These are phyloP conservation scores for Hypholoma sublateritium DNA, from an alignment of 768 basidiomycete species.

Conservation along the genomic window DNA sequence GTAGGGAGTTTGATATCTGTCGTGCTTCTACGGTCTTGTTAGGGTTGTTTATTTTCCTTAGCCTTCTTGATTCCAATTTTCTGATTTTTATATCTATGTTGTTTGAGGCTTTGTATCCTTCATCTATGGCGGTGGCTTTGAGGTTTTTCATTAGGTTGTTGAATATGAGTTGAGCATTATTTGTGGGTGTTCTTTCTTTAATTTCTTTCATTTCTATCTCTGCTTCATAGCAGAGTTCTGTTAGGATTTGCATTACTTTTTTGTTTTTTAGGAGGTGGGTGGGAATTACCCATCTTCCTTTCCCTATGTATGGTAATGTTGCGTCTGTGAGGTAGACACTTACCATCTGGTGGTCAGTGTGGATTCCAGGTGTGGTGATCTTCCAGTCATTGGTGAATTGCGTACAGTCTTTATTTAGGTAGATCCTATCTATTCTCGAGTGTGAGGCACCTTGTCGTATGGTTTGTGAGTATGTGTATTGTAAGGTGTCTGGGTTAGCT, in stretches of 20 bases:
- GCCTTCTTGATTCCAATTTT: not conserved
- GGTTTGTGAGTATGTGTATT: slow-evolving; percentile 27
- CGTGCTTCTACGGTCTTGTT: too few relatives aligned
- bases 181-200: not conserved
- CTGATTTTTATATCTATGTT: not conserved
- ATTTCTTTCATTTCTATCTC: not conserved
- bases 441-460: slow-evolving; percentile 8
- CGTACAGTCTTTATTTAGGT: slow-evolving; percentile 12
- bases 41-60: not conserved
- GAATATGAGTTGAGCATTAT: not conserved
- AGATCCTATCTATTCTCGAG: slow-evolving; percentile 38
- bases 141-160: not conserved
- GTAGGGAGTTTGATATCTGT: not conserved
- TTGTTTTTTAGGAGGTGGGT: not conserved
- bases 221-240: not conserved
- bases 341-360: slow-evolving; percentile 33
- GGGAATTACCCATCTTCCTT: slow-evolving; percentile 32
- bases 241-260: slow-evolving; percentile 10
- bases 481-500: slow-evolving; percentile 14
- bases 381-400: slow-evolving; percentile 21
- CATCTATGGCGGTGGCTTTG: not conserved
- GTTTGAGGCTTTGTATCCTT: not conserved
- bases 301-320: slow-evolving; percentile 25
- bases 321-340: slow-evolving; percentile 18
- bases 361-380: slow-evolving; percentile 17